phyloP scores from a whole-genome alignment of 108 stramenopile species.

The Chaetoceros tenuissimus region DNA sequence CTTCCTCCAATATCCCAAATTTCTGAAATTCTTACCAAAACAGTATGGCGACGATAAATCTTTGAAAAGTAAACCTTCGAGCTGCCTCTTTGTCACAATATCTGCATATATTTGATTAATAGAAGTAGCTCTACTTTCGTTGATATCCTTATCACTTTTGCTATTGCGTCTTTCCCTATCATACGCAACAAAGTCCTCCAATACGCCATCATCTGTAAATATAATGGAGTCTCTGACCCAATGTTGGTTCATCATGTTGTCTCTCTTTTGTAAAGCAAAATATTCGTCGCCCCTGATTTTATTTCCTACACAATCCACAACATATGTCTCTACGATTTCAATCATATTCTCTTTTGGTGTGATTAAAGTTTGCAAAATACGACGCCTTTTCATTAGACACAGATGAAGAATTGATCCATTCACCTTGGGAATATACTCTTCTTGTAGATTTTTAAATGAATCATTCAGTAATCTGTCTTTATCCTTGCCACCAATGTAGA shows the following conservation, averaged over 20 bases:
- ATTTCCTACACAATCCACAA: conserved; percentile 68
- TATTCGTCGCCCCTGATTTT: conserved; percentile 44
- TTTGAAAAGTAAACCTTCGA: conserved; percentile 77
- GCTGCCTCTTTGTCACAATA: conserved; percentile 49
- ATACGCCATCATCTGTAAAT: conserved; percentile 2
- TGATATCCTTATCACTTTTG: conserved; percentile 45
- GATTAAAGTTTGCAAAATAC: conserved; percentile 56
- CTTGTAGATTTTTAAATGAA: too few species aligned
- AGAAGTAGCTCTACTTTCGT: conserved; percentile 38
- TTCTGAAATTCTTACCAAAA: conserved; percentile 38
- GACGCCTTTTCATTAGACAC: conserved; percentile 44
- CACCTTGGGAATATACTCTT: conserved; percentile 11
- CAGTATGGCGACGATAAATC: conserved; percentile 67
- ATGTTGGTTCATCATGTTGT: conserved; percentile 25
- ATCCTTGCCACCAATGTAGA: too few species aligned
- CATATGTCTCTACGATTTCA: conserved; percentile 45
- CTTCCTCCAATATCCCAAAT: conserved; percentile 67
- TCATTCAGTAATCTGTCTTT: too few species aligned
- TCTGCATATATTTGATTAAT: conserved; percentile 48
- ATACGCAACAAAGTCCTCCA: conserved; percentile 7
- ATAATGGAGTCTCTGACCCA: conserved; percentile 51
- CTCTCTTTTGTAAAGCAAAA: conserved; percentile 27
- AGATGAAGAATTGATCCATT: conserved; percentile 63
- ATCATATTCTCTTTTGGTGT: conserved; percentile 44
- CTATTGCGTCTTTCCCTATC: conserved; percentile 19